Evolutionary conservation across 768 basidiomycete species (phyloP), one percentile per base, ranked within the genome.

Genomic region (Termitomyces titanicus): DNA sequence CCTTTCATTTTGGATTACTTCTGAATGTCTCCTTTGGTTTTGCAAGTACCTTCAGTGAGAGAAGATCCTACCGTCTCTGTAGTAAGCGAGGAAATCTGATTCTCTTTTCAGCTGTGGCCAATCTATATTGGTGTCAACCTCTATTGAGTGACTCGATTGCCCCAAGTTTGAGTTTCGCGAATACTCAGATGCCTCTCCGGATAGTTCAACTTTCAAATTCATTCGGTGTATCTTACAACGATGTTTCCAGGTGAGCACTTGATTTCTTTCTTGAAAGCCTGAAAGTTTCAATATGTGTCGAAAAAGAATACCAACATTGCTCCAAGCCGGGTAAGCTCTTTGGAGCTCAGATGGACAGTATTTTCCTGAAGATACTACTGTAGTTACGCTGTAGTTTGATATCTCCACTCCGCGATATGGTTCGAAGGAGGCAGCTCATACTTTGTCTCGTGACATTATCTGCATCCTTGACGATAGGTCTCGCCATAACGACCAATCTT

Each of bases 61-160:
- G n/a, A 39, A 47, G n/a, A 31, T 48, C 34, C 34, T 49, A 43
- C 12, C 46, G 9, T 22, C 6, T 10, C 20, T 17, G 6, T 18
- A 22, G 6, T 18, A 22, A 29, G 20, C 15, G 12, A 39, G 5
- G 39, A 13, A 42, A 13, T 10, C 13, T 42, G 13, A 51, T 47
- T 10, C 9, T 39, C 43, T 49, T n/a, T 40, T 34, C 24, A 86
- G 85, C 72, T 40, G 83, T 84, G 13, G 77, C 82, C n/a, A 92
- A 92, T 62, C 64, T 92, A 46, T 92, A 92, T 64, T 92, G 92
- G 60, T 87, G 84, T 59, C 88, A 89, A 71, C 90, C 90, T 0
- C 66, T 92, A 60, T 70, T 92, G 10, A 86, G 89, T 83, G 65
- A 61, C 18, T 24, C 25, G 20, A 18, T 24, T 27, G 20, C n/a